Percentiles rank a stretch among this genome's conserved stretches.
Evolutionary conservation across 768 basidiomycete species (phyloP).

Genomic region (Chlorophyllum brunneum): DNA sequence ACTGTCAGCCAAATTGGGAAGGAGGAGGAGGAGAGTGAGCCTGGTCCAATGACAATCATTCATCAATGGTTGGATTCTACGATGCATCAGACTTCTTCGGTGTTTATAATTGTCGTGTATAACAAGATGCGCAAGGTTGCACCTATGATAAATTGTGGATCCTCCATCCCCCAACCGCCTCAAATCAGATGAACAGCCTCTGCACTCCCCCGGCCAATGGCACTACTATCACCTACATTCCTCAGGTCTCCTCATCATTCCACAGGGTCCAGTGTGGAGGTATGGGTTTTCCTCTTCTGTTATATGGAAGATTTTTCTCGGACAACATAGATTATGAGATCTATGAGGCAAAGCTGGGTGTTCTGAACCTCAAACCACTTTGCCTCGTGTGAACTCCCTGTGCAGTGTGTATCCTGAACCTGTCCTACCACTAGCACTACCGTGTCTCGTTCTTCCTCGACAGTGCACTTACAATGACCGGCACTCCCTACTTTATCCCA

Average conservation of each 20-base stretch:
- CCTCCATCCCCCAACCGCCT: neutral
- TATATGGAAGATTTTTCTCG: too few relatives aligned
- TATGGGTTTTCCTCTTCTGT: too few relatives aligned
- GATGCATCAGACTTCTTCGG: constrained; percentile 16
- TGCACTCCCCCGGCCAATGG: constrained; percentile 9
- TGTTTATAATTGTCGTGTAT: constrained; percentile 58
- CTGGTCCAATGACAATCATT: constrained; percentile 15
- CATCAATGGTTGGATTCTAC: constrained; percentile 18
- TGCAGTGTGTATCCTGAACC: too few relatives aligned
- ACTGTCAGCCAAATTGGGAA: neutral
- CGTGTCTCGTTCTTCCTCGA: too few relatives aligned
- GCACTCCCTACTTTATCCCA: too few relatives aligned
- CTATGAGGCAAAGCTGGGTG: too few relatives aligned
- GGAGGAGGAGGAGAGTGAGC: constrained; percentile 6
- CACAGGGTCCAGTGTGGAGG: constrained; percentile 45
- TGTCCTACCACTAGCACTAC: too few relatives aligned
- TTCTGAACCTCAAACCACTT: too few relatives aligned
- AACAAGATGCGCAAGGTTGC: constrained; percentile 42
- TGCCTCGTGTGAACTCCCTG: too few relatives aligned
- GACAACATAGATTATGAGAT: too few relatives aligned
- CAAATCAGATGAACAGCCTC: constrained; percentile 16
- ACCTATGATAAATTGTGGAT: neutral
- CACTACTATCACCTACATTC: neutral
- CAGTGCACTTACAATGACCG: too few relatives aligned
- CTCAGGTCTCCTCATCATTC: constrained; percentile 14